A percentile compares a stretch with the other conserved stretches of the same genome.
Evolutionary conservation across 73 alveolate species (phyloP).

Genomic region (Uronychia setigera): DNA sequence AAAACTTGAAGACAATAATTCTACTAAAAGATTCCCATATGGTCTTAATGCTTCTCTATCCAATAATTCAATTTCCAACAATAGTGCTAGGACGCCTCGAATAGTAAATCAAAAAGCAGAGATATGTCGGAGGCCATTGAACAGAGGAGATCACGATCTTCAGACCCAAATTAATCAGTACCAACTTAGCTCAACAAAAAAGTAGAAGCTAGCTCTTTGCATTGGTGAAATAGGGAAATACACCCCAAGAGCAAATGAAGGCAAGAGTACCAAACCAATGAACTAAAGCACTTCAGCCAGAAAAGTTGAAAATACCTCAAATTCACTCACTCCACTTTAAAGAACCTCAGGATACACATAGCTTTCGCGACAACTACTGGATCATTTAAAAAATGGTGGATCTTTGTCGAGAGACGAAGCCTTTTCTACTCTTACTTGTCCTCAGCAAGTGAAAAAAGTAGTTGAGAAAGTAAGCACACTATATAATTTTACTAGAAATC

Average conservation of each 20-base stretch:
- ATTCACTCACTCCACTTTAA: not conserved
- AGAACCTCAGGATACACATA: not conserved
- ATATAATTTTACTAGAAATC: not conserved
- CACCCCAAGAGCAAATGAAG: not conserved
- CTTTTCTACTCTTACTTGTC: not conserved
- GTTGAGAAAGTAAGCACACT: not conserved
- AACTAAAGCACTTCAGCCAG: not conserved
- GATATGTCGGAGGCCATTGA: too few species aligned
- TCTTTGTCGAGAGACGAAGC: not conserved
- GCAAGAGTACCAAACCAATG: not conserved
- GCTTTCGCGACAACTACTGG: not conserved
- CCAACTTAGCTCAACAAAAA: not conserved
- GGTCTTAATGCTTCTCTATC: not conserved
- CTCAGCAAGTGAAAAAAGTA: not conserved
- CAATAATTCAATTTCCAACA: not conserved
- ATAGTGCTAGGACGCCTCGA: not conserved
- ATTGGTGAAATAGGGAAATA: not conserved
- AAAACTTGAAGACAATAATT: too few species aligned
- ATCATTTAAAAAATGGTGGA: not conserved
- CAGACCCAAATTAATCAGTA: not conserved
- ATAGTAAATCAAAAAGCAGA: not conserved
- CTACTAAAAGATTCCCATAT: slow-evolving; percentile 2
- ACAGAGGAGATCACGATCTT: too few species aligned
- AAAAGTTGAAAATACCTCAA: not conserved
- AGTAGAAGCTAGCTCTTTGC: not conserved